Percentiles rank a stretch among this genome's conserved stretches.
These are phyloP conservation scores for Cercospora janseana DNA, from an alignment of 2,329 filamentous ascomycete species.

Conservation along the genomic window DNA sequence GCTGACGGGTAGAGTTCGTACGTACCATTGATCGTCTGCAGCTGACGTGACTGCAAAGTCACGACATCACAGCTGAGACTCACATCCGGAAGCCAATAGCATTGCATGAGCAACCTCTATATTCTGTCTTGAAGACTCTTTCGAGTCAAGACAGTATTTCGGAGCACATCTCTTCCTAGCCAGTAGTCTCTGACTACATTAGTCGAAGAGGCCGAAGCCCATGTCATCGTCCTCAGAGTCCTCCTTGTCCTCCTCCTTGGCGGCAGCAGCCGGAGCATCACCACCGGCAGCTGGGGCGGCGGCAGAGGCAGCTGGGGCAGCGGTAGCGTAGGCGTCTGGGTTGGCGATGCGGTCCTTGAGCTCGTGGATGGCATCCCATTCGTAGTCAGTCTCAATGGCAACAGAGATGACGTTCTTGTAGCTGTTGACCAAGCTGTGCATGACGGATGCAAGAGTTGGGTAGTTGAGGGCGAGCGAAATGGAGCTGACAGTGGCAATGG, in stretches of 20 bases:
- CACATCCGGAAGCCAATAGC: background rate
- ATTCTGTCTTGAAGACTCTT: no score
- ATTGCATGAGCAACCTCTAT: no score
- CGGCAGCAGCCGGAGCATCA: conserved; percentile 52
- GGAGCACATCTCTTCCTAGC: conserved; percentile 8
- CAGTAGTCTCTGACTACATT: conserved; percentile 31
- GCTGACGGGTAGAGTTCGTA: conserved; percentile 21
- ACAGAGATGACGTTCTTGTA: conserved; percentile 97
- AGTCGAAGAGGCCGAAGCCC: conserved; percentile 57
- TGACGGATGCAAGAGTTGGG: conserved; percentile 92
- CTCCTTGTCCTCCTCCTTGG: conserved; percentile 62
- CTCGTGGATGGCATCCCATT: conserved; percentile 93
- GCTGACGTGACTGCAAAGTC: background rate
- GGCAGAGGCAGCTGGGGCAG: conserved; percentile 68
- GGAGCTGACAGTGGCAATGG: conserved; percentile 81
- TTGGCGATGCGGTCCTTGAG: conserved; percentile 99
- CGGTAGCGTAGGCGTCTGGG: conserved; percentile 89
- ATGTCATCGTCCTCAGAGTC: conserved; percentile 56
- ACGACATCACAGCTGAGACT: background rate
- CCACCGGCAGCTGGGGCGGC: conserved; percentile 53
- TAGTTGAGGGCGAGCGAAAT: conserved; percentile 91
- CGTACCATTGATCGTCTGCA: no score
- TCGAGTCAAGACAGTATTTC: background rate
- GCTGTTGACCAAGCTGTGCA: conserved; percentile 92
- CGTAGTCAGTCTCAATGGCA: conserved; percentile 84